A percentile compares a stretch with the other conserved stretches of the same genome.
These are phyloP conservation scores for Calonectria naviculata DNA, from an alignment of 2,329 filamentous ascomycete genomes.

Conservation along the genomic window DNA sequence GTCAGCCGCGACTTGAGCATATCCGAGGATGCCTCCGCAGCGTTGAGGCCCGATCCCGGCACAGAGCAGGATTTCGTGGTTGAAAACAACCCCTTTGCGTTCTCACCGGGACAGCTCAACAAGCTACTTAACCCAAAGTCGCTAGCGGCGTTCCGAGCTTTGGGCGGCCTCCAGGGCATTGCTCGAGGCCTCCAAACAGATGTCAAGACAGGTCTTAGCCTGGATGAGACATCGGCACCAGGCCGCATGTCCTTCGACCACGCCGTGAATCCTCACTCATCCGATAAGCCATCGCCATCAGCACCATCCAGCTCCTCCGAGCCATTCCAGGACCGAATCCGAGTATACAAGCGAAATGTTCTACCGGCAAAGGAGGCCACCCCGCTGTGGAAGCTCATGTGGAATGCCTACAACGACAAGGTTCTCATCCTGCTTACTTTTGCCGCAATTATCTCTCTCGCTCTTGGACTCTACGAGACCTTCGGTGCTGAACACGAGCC, in stretches of 20 bases:
- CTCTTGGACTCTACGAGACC: conserved; percentile 74
- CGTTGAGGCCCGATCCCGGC: conserved; percentile 76
- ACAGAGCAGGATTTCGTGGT: conserved; percentile 78
- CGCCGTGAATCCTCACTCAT: conserved; percentile 48
- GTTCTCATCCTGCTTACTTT: conserved; percentile 74
- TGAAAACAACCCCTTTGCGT: conserved; percentile 83
- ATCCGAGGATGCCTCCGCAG: conserved; percentile 15
- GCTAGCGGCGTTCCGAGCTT: conserved; percentile 77
- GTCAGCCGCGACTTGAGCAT: background rate
- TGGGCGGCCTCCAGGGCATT: conserved; percentile 80
- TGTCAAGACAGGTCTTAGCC: conserved; percentile 74
- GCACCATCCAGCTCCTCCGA: background rate
- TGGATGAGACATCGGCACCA: conserved; percentile 75
- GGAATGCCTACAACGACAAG: conserved; percentile 23
- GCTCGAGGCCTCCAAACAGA: conserved; percentile 81
- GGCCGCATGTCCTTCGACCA: conserved; percentile 77
- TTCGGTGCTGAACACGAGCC: conserved; percentile 57
- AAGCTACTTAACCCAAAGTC: conserved; percentile 91
- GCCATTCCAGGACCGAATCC: conserved; percentile 2
- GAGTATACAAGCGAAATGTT: conserved; percentile 16
- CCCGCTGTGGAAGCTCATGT: conserved; percentile 20
- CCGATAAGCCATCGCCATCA: background rate
- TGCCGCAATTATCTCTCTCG: conserved; percentile 73
- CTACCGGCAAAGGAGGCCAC: conserved; percentile 21
- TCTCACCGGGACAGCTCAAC: conserved; percentile 80